Base-by-base conservation (phyloP, 192 early-diverging fungal species). In the Rhizophagus prolifer region DNA sequence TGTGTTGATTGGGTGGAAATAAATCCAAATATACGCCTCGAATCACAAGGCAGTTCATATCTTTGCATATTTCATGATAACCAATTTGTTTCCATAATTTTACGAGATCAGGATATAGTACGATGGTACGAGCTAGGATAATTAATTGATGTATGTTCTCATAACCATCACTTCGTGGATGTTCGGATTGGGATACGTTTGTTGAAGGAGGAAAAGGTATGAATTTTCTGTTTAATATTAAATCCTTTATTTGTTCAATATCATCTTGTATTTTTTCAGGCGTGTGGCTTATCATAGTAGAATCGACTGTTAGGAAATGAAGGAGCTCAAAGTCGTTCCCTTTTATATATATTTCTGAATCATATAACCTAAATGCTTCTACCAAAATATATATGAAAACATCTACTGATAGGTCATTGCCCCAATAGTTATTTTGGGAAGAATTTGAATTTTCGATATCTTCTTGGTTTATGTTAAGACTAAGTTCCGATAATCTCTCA, bases 271-370 rank as follows among this genome's bases (percentile, higher is more conserved):
- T 23, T 44, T 2, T 47, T 21, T 1, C 13, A 38, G 62, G 5
- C 2, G 73, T 21, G 23, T 28, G 19, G 28, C 26, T 44, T 25
- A 64, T 74, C 10, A n/a, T 26, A 1, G 16, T 0, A 4, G 9
- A 31, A 9, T 61, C 41, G 3, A 23, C 59, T 14, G 36, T 41
- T n/a, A 75, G 23, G 25, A 64, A 63, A 21, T 62, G 62, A 47
- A 75, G 41, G 9, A 64, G 21, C 28, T 75, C 61, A 13, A 75
- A 63, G 44, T 75, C 73, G 14, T 75, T 75, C 9, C 73, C 73
- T 9, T 60, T 36, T 21, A 60, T 19, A 3, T 21, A 36, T 19
- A 73, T 10, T 8, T 60, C 34, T 28, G 14, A 9, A n/a, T 28
- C 61, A 75, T 41, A 75, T 7, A 50, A 7, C 4, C 44, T 25